A percentile compares a stretch with the other conserved stretches of the same genome.
phyloP scores from a whole-genome alignment of 257 asterid genomes.

The Rhazya stricta region DNA sequence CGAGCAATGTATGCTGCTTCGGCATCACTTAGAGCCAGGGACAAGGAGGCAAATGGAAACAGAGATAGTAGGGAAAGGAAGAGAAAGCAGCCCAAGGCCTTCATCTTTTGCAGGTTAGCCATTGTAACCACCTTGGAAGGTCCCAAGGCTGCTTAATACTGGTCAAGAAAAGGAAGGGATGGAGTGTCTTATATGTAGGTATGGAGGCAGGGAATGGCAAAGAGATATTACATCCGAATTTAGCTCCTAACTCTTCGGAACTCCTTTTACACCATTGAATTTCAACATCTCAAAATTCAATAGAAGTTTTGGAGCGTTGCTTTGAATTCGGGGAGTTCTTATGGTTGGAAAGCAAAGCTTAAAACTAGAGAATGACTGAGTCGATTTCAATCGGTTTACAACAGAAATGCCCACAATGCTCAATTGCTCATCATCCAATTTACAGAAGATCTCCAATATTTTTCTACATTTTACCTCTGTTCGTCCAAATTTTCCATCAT shows the following conservation, averaged over 20 bases:
- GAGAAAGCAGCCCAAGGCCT: constrained; percentile 48
- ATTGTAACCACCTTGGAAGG: constrained; percentile 47
- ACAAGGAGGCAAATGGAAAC: constrained; percentile 21
- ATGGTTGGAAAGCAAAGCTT: constrained; percentile 10
- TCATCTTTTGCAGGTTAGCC: constrained; percentile 42
- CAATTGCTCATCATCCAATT: not conserved
- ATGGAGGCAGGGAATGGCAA: constrained; percentile 23
- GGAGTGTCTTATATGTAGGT: constrained; percentile 30
- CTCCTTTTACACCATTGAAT: constrained; percentile 1
- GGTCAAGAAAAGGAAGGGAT: constrained; percentile 6
- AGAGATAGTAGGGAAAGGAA: constrained; percentile 23
- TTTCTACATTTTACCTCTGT: not conserved
- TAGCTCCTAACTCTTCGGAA: constrained; percentile 26
- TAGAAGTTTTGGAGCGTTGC: not conserved
- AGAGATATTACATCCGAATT: constrained; percentile 18
- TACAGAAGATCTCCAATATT: not conserved
- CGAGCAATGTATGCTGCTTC: constrained; percentile 26
- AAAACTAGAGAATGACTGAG: not conserved
- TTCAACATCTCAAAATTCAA: not conserved
- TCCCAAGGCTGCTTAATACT: constrained; percentile 59
- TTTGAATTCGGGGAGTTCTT: not conserved
- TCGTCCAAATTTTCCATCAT: no score
- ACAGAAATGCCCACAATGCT: not conserved
- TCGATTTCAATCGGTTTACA: not conserved
- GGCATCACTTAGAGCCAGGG: constrained; percentile 26